A percentile compares a stretch with the other conserved stretches of the same genome.
Evolutionary conservation across 2,329 filamentous ascomycete genomes (phyloP).

Genomic region (Xylaria multiplex): DNA sequence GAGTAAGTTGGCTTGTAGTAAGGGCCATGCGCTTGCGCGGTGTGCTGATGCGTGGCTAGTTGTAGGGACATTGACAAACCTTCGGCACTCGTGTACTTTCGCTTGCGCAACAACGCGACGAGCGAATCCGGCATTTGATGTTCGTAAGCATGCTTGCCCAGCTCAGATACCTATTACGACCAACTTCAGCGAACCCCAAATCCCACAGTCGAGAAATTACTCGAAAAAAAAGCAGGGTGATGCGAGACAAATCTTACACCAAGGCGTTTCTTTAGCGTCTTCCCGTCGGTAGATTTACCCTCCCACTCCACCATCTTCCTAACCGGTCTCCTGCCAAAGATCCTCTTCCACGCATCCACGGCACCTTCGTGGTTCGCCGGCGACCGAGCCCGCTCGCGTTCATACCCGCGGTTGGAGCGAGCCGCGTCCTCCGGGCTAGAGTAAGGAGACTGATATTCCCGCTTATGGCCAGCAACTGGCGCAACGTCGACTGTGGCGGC

Average conservation of each 20-base stretch:
- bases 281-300: slow-evolving; percentile 6
- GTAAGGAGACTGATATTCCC: slow-evolving; percentile 40
- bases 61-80: slow-evolving; percentile 52
- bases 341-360: slow-evolving; percentile 48
- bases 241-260: slow-evolving; percentile 31
- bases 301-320: slow-evolving; percentile 11
- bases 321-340: slow-evolving; percentile 40
- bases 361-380: slow-evolving; percentile 36
- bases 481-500: slow-evolving; percentile 17
- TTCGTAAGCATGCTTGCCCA: slow-evolving; percentile 78
- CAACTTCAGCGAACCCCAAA: slow-evolving; percentile 1
- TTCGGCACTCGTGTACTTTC: slow-evolving; percentile 64
- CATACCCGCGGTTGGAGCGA: slow-evolving; percentile 18
- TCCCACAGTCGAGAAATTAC: not conserved
- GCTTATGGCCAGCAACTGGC: not conserved
- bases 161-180: slow-evolving; percentile 62
- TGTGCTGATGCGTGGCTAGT: not conserved
- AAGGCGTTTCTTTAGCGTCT: slow-evolving; percentile 28
- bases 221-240: not conserved
- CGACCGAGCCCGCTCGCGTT: slow-evolving; percentile 10
- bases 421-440: slow-evolving; percentile 16
- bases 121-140: slow-evolving; percentile 79
- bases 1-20: not conserved
- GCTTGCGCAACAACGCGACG: slow-evolving; percentile 67
- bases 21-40: not conserved